Evolutionary conservation across 2,329 filamentous ascomycete species (phyloP).

Genomic region (Neofusicoccum sp.): DNA sequence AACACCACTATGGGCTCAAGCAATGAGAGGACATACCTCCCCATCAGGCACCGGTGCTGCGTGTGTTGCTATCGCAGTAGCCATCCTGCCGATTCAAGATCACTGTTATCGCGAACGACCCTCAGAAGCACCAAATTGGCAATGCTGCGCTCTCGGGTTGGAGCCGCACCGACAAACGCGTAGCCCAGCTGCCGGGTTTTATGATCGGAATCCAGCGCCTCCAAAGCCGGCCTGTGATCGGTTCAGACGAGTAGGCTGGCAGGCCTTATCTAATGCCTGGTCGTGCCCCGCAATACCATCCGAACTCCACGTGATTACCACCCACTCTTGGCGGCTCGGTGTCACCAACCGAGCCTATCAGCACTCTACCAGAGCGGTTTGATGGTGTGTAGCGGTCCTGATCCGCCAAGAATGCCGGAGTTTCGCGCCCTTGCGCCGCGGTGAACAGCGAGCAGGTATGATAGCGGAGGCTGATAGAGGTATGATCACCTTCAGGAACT

Average conservation of each 20-base stretch:
- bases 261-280: not conserved
- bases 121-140: not conserved
- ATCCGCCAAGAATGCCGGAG: not conserved
- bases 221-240: not conserved
- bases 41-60: not conserved
- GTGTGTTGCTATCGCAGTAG: not conserved
- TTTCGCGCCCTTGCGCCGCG: not conserved
- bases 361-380: not conserved
- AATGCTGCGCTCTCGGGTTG: not conserved
- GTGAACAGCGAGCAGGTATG: not conserved
- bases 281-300: not conserved
- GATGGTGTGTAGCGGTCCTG: not conserved
- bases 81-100: not conserved
- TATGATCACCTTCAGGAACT: not conserved
- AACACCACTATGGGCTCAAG: no score
- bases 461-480: not conserved
- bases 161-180: not conserved
- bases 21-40: not conserved
- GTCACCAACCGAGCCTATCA: not conserved
- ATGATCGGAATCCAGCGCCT: not conserved
- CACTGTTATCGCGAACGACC: not conserved
- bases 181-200: not conserved
- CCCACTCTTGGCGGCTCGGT: slow-evolving; percentile 3
- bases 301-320: not conserved
- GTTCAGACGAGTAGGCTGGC: not conserved